phyloP scores from a whole-genome alignment of 139 green algal species.

The Chlorella vulgaris region DNA sequence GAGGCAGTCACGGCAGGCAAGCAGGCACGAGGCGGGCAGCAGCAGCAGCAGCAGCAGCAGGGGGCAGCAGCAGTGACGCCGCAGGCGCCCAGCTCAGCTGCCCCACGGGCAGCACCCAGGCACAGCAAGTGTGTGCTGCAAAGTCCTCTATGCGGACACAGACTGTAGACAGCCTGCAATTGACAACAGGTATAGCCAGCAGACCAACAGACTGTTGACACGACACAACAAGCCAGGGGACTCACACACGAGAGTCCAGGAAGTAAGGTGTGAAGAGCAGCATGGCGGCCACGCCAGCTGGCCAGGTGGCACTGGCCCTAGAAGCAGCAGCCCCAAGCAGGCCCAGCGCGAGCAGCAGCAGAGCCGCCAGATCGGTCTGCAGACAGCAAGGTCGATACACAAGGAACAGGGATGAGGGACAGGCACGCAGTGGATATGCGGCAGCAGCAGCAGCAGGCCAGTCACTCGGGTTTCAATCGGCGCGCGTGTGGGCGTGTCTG shows the following conservation, averaged over 20 bases:
- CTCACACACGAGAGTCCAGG: neutral
- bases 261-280: slow-evolving; percentile 26
- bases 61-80: neutral
- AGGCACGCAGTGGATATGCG: neutral
- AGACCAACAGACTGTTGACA: neutral
- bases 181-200: neutral
- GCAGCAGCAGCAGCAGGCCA: neutral
- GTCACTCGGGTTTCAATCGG: neutral
- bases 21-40: neutral
- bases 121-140: too few species aligned
- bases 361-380: neutral
- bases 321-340: neutral
- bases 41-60: neutral
- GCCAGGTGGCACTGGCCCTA: neutral
- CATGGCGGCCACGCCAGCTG: neutral
- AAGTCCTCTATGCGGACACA: too few species aligned
- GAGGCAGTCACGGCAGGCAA: neutral
- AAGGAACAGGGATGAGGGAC: neutral
- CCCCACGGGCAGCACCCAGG: too few species aligned
- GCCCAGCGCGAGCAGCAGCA: neutral
- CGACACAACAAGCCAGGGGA: neutral
- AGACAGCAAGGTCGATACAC: neutral
- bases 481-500: neutral
- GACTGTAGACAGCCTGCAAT: neutral
- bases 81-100: too few species aligned